A percentile compares a stretch with the other conserved stretches of the same genome.
Conservation (phyloP, 805 yeast species). For the Brettanomyces naardenensis region DNA sequence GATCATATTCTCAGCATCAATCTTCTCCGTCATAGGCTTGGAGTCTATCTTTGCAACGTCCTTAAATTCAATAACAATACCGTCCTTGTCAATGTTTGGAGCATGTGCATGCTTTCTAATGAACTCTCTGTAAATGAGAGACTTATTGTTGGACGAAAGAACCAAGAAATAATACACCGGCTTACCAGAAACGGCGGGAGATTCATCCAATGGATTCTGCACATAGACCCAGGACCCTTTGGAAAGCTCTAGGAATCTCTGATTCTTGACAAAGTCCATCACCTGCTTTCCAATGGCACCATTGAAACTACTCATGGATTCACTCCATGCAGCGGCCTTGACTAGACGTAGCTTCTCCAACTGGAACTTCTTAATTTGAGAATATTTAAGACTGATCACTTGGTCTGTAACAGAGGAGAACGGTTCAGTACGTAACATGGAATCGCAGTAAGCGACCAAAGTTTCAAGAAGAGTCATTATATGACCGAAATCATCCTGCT, state of each 20-base stretch:
- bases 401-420: conserved; percentile 17
- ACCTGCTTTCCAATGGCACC: conserved; percentile 47
- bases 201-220: conserved; percentile 37
- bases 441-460: conserved; percentile 33
- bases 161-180: conserved; percentile 41
- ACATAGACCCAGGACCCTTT: conserved; percentile 78
- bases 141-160: conserved; percentile 59
- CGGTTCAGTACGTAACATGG: conserved; percentile 31
- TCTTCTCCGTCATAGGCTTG: conserved; percentile 35
- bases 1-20: conserved; percentile 37
- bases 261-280: conserved; percentile 64
- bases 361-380: conserved; percentile 48
- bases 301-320: conserved; percentile 40
- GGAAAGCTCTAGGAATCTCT: conserved; percentile 61
- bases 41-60: conserved; percentile 45
- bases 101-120: conserved; percentile 33
- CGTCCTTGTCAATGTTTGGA: conserved; percentile 57
- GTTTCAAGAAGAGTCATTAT: conserved; percentile 37
- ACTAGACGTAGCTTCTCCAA: conserved; percentile 31
- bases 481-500: conserved; percentile 41
- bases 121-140: conserved; percentile 54
- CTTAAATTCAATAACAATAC: conserved; percentile 41
- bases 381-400: conserved; percentile 27
- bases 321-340: conserved; percentile 36
- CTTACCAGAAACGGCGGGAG: conserved; percentile 22